These are phyloP conservation scores for Fusarium subtropicale DNA, from an alignment of 2,329 filamentous ascomycete species.

Conservation along the genomic window DNA sequence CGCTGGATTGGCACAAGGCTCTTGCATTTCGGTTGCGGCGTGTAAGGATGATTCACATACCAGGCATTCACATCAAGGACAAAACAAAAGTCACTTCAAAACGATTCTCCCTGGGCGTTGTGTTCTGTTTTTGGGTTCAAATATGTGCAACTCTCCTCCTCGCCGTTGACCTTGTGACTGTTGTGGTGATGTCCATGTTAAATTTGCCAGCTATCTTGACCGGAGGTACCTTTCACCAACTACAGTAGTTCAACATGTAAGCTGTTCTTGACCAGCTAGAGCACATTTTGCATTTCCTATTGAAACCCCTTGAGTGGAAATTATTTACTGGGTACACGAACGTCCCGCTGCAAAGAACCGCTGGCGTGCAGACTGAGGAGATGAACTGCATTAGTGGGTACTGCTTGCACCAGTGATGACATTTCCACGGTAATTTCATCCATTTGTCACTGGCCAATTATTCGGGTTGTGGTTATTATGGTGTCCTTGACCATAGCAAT, in stretches of 20 bases:
- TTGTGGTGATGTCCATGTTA: not conserved
- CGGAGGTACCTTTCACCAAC: not conserved
- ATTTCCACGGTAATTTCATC: too few species aligned
- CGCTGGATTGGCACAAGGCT: slow-evolving; percentile 59
- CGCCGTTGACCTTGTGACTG: slow-evolving; percentile 12
- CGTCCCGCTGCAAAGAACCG: not conserved
- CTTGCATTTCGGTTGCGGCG: slow-evolving; percentile 66
- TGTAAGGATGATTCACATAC: slow-evolving; percentile 64
- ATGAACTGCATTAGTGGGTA: not conserved
- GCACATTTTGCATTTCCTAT: not conserved
- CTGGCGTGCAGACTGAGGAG: too few species aligned
- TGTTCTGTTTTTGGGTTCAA: slow-evolving; percentile 17
- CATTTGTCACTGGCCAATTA: not conserved
- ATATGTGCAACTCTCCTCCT: slow-evolving; percentile 25
- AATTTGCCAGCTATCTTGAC: not conserved
- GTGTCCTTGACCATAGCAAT: not conserved
- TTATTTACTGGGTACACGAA: not conserved
- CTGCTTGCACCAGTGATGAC: not conserved
- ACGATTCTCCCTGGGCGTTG: slow-evolving; percentile 29
- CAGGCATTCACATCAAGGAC: slow-evolving; percentile 63
- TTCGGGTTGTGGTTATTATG: not conserved
- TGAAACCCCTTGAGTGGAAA: too few species aligned
- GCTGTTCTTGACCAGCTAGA: not conserved
- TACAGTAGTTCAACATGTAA: not conserved
- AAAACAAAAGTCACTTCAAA: slow-evolving; percentile 53